Evolutionary conservation across 163 green algal genomes (phyloP), one percentile per base, ranked within the genome.

Genomic region (Volvox carteri): DNA sequence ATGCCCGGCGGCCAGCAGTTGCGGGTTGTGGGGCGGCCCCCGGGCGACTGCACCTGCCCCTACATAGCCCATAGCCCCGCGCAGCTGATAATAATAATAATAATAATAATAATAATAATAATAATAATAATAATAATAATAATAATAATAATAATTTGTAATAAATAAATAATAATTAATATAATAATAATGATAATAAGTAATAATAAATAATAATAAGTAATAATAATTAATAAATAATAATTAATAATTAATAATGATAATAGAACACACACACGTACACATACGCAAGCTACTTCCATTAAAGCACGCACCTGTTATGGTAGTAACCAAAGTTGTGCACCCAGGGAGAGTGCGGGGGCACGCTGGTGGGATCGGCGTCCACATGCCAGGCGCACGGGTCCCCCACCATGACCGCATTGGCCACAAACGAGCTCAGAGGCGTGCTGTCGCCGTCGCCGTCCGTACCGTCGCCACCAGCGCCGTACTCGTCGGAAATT

Each of bases 311-410:
- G 0, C 50, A 89, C 90, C 90, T 78, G 83, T 93, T 93, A 77
- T 90, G 73, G 50, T 91, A 92, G 74, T 91, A 93, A 0, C 91
- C 91, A 28, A 86, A 90, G 79, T 92, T 90, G 56, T 93, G 84
- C 21, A 93, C 88, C 85, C 85, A 93, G 16, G 91, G 85, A 19
- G 91, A 92, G 67, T 77, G 83, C 4, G 88, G 88, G 6, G 88
- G 91, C 35, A 93, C 52, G 1, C 28, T 81, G 54, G 77, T 81
- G 4, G 96, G 96, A 88, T 98, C 95, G 0, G 95, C 94, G 78
- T 98, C 96, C 11, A 95, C 74, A 81, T 98, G 96, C 84, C 87
- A 98, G 16, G 58, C 46, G 68, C 94, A 97, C 35, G 62, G 80
- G 91, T 98, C 96, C 1, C 94, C 94, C 7, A 39, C 28, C 80